Percentiles rank a stretch among this genome's conserved stretches.
These are phyloP conservation scores for Pezicula carpinea DNA, from an alignment of 2,329 filamentous ascomycete species.

Conservation along the genomic window DNA sequence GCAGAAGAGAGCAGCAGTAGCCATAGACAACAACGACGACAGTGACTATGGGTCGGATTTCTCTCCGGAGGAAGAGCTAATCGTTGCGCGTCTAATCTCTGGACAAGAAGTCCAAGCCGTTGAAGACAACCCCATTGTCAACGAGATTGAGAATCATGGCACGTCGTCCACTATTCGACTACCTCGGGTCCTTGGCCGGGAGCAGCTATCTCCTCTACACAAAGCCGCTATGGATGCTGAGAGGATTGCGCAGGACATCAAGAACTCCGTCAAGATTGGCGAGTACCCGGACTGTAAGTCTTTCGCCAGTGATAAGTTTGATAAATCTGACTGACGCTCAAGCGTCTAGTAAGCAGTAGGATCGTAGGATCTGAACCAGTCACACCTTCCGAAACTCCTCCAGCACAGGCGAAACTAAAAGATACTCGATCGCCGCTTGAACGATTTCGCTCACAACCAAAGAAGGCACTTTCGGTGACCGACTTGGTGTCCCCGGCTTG, in stretches of 20 bases:
- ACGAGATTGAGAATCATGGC: constrained; percentile 27
- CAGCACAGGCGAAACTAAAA: constrained; percentile 4
- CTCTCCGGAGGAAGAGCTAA: constrained; percentile 49
- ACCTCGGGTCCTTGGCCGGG: constrained; percentile 36
- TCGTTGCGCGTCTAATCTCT: constrained; percentile 44
- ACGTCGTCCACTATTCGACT: constrained; percentile 29
- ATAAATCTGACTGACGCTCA: constrained; percentile 54
- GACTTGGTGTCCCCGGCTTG: constrained; percentile 86
- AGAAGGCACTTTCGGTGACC: constrained; percentile 78
- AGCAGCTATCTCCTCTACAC: constrained; percentile 23
- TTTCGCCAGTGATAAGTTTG: not conserved
- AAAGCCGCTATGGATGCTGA: constrained; percentile 26
- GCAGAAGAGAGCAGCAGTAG: not conserved
- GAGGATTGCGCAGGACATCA: constrained; percentile 19
- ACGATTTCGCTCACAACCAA: constrained; percentile 72
- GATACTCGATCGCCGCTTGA: constrained; percentile 63
- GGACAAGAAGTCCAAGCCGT: constrained; percentile 33
- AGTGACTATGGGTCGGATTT: constrained; percentile 64
- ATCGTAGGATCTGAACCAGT: constrained; percentile 1
- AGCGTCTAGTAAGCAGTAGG: constrained; percentile 56
- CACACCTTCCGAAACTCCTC: not conserved
- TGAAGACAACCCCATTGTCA: constrained; percentile 23
- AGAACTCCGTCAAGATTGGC: constrained; percentile 19
- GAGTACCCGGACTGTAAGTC: constrained; percentile 49
- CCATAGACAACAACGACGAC: constrained; percentile 16